Conservation (phyloP, 129 eudicot species). For the Sambucus nigra region DNA sequence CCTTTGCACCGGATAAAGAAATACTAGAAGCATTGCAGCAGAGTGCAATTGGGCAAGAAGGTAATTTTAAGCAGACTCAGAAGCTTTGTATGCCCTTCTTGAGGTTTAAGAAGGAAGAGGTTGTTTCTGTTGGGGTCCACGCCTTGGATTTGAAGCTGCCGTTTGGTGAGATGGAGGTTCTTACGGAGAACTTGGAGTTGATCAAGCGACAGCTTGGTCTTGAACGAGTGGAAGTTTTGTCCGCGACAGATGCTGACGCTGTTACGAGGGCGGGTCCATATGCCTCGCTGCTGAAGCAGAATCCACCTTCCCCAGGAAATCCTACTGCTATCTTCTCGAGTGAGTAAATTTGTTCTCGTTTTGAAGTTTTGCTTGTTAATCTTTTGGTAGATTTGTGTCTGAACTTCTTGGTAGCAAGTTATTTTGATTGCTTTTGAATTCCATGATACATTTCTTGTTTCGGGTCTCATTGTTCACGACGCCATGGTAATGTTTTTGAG, state of each 20-base stretch:
- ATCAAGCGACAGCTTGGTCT: constrained; percentile 68
- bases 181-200: constrained; percentile 53
- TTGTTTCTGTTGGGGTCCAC: constrained; percentile 58
- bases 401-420: too few species aligned
- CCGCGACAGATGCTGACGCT: constrained; percentile 47
- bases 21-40: constrained; percentile 53
- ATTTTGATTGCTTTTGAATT: too few species aligned
- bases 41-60: constrained; percentile 47
- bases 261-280: constrained; percentile 43
- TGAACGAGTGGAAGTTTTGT: constrained; percentile 47
- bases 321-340: constrained; percentile 72
- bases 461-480: too few species aligned
- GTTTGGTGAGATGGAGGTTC: constrained; percentile 79
- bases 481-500: too few species aligned
- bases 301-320: constrained; percentile 80
- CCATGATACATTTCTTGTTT: too few species aligned
- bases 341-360: neutral
- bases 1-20: constrained; percentile 60
- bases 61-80: constrained; percentile 64
- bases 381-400: too few species aligned
- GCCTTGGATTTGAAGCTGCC: constrained; percentile 73
- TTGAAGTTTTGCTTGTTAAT: too few species aligned
- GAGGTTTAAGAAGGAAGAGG: constrained; percentile 87
- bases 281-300: constrained; percentile 41
- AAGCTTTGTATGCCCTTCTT: constrained; percentile 79